These are phyloP conservation scores for Mallotus repandus DNA, from an alignment of 441 rosid genomes.

Conservation along the genomic window DNA sequence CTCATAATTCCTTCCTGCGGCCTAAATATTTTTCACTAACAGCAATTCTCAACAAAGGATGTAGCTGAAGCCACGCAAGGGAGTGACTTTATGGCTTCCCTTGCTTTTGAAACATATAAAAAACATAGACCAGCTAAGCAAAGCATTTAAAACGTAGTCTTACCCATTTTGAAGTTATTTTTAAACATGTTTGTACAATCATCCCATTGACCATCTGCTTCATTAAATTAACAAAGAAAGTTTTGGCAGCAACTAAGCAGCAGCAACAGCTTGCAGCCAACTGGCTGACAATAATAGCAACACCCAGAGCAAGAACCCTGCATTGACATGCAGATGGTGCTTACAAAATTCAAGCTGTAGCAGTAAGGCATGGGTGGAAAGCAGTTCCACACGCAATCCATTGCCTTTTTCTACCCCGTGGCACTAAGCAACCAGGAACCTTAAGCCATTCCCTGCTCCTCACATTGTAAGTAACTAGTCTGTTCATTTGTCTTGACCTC, in stretches of 20 bases:
- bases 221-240: slow-evolving; percentile 19
- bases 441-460: slow-evolving; percentile 72
- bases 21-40: too few relatives aligned
- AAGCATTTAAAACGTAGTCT: slow-evolving; percentile 10
- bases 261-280: slow-evolving; percentile 27
- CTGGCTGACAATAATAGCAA: slow-evolving; percentile 1
- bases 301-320: not conserved
- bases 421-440: slow-evolving; percentile 79
- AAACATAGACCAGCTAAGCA: not conserved
- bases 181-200: slow-evolving; percentile 44
- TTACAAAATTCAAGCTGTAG: slow-evolving; percentile 48
- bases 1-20: too few relatives aligned
- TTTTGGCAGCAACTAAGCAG: slow-evolving; percentile 19
- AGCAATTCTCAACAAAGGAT: too few relatives aligned
- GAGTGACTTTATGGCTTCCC: not conserved
- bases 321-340: slow-evolving; percentile 19
- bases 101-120: not conserved
- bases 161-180: slow-evolving; percentile 30
- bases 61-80: too few relatives aligned
- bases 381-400: slow-evolving; percentile 97
- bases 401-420: slow-evolving; percentile 71
- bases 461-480: slow-evolving; percentile 73
- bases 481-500: slow-evolving; percentile 85
- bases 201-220: slow-evolving; percentile 24
- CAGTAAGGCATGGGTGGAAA: slow-evolving; percentile 79